These are phyloP conservation scores for Xylariaceae sp. DNA, from an alignment of 2,329 filamentous ascomycete genomes.

Conservation along the genomic window DNA sequence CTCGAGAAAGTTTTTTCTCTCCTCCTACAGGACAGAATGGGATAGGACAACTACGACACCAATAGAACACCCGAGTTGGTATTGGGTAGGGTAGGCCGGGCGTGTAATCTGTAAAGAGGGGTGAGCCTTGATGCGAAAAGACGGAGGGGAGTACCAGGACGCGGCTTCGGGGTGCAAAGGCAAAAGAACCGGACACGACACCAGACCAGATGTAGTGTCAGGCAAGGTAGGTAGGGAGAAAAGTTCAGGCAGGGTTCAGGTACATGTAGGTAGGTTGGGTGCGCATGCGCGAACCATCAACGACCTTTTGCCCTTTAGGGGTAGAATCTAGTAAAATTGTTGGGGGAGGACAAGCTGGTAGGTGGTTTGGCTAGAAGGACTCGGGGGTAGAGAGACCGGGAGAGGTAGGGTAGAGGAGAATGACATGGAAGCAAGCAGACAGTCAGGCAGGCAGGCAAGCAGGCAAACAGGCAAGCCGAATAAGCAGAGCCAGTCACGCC, in stretches of 20 bases:
- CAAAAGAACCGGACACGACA: too few relatives aligned
- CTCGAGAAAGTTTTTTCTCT: constrained; percentile 14
- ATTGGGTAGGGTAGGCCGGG: not conserved
- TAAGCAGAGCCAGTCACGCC: not conserved
- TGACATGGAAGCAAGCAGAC: not conserved
- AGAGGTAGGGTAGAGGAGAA: not conserved
- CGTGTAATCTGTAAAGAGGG: constrained; percentile 26
- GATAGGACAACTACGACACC: constrained; percentile 12
- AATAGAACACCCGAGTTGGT: constrained; percentile 7
- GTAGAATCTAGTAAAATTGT: too few relatives aligned
- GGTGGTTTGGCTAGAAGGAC: too few relatives aligned
- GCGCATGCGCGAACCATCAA: too few relatives aligned
- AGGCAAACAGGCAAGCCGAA: not conserved
- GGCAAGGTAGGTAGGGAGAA: constrained; percentile 5
- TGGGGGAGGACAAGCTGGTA: too few relatives aligned
- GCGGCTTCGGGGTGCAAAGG: too few relatives aligned
- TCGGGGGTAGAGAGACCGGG: too few relatives aligned
- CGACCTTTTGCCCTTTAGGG: not conserved
- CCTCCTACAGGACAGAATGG: constrained; percentile 21
- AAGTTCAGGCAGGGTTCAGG: not conserved
- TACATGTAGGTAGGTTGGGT: not conserved
- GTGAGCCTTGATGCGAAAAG: constrained; percentile 24
- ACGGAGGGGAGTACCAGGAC: constrained; percentile 14
- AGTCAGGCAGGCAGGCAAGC: constrained; percentile 11
- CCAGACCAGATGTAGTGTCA: constrained; percentile 8